Base-by-base conservation (phyloP, 768 basidiomycete genomes). In the Leucosporidium creatinivorum region DNA sequence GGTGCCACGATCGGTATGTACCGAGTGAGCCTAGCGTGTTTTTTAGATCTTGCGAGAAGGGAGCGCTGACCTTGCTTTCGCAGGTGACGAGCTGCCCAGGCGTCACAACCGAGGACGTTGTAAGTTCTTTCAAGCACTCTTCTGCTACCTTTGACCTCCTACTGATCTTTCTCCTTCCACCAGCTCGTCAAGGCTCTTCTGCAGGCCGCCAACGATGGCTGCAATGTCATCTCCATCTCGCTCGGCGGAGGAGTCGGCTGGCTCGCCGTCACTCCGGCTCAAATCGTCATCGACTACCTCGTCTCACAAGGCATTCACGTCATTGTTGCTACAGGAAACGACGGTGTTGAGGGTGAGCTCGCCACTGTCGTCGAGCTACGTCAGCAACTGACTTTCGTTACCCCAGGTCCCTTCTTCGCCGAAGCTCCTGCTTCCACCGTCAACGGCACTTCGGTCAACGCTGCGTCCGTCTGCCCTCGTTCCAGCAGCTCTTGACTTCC, bases 201-300 rank as follows among this genome's bases (percentile, higher is more conserved):
- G 18, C 80, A 76, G 58, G 85, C 82, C 21, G 78, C 80, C 30
- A 77, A 76, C 13, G 86, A 86, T 31, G 84, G 82, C 0, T 80
- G 83, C 67, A 83, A 88, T 73, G 82, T 89, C 67, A 78, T 88
- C 66, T 86, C 85, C 4, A 77, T 88, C 70, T 86, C 85, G 26
- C 77, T 89, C 9, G 86, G 86, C 33, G 84, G 84, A 23, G 74
- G 82, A 5, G 80, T 83, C 70, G 87, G 86, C 2, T 89, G 87
- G 87, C 85, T 85, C 1, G 83, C 84, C 73, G 80, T 81, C 21
- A 54, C 26, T 77, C 83, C 12, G 77, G 79, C 58, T 75, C 83
- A 13, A 85, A 48, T 87, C 6, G 80, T 88, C 5, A 83, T 85
- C 0, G 84, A 83, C 69, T 78, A 86, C 55, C 82, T 89, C 36